A percentile compares a stretch with the other conserved stretches of the same genome.
Conservation (phyloP, 768 basidiomycete genomes). For the Suillus occidentalis region DNA sequence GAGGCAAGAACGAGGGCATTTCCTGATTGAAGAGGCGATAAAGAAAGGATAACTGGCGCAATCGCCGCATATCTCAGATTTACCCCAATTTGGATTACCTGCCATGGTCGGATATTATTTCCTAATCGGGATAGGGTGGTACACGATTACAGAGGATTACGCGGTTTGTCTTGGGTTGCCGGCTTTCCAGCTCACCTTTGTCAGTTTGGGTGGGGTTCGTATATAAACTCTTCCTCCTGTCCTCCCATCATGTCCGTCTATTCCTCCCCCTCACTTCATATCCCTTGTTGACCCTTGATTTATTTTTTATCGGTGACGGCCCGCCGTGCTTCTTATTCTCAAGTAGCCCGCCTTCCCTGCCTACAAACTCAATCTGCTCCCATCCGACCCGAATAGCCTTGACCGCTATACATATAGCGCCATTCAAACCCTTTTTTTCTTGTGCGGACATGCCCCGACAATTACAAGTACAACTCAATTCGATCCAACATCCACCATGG, state of each 20-base stretch:
- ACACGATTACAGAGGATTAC: constrained; percentile 29
- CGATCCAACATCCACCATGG: constrained; percentile 16
- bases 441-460: constrained; percentile 8
- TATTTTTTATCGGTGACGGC: neutral
- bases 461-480: constrained; percentile 5
- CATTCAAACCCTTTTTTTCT: neutral
- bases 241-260: constrained; percentile 33
- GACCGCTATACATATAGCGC: constrained; percentile 1
- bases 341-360: constrained; percentile 12
- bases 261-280: constrained; percentile 9
- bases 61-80: constrained; percentile 34
- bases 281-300: neutral
- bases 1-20: too few species aligned
- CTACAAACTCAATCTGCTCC: neutral
- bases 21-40: constrained; percentile 1
- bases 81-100: neutral
- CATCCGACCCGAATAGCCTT: neutral
- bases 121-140: constrained; percentile 19
- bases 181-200: constrained; percentile 29
- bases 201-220: constrained; percentile 27
- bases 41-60: constrained; percentile 5
- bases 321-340: constrained; percentile 7
- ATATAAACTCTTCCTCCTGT: constrained; percentile 14
- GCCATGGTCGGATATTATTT: too few species aligned
- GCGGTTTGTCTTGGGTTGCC: constrained; percentile 24